phyloP scores from a whole-genome alignment of 1,284 basidiomycete species.

The Bothia castanella region DNA sequence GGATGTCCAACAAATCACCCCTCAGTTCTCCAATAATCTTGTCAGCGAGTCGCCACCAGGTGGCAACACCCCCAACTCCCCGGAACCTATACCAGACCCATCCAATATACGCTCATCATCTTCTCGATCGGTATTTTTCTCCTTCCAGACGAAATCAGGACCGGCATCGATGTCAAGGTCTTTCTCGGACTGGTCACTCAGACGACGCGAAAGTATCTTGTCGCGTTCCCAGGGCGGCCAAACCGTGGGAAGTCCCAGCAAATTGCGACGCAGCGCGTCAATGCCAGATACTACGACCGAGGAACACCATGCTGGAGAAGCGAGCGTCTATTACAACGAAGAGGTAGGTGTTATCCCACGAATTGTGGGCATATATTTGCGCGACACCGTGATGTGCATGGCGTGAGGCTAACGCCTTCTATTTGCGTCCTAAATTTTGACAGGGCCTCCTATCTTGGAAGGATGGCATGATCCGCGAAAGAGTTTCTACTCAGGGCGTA shows the following conservation, averaged over 20 bases:
- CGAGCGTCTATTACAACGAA: conserved; percentile 31
- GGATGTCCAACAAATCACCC: conserved; percentile 1
- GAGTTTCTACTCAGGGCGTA: conserved; percentile 75
- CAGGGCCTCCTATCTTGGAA: conserved; percentile 40
- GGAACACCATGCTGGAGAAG: conserved; percentile 61
- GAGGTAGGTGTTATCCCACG: conserved; percentile 18
- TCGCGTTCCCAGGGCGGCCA: conserved; percentile 23
- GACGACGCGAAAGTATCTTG: conserved; percentile 4
- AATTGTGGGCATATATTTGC: not conserved
- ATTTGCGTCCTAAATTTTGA: not conserved
- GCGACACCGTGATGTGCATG: not conserved
- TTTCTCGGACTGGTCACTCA: conserved; percentile 14
- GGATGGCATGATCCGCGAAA: conserved; percentile 75
- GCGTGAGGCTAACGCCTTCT: conserved; percentile 5
- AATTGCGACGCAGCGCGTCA: conserved; percentile 32
- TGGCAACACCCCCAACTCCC: not conserved
- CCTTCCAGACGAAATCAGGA: conserved; percentile 17
- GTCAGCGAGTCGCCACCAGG: not conserved
- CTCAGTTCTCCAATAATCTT: conserved; percentile 10
- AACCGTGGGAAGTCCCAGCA: conserved; percentile 50
- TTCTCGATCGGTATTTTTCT: conserved; percentile 15
- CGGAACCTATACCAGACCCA: not conserved
- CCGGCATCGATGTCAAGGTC: conserved; percentile 15
- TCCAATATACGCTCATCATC: conserved; percentile 8
- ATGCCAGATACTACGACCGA: conserved; percentile 17